phyloP scores from a whole-genome alignment of 306 rosid genomes.

The Pterocarpus macrocarpus region DNA sequence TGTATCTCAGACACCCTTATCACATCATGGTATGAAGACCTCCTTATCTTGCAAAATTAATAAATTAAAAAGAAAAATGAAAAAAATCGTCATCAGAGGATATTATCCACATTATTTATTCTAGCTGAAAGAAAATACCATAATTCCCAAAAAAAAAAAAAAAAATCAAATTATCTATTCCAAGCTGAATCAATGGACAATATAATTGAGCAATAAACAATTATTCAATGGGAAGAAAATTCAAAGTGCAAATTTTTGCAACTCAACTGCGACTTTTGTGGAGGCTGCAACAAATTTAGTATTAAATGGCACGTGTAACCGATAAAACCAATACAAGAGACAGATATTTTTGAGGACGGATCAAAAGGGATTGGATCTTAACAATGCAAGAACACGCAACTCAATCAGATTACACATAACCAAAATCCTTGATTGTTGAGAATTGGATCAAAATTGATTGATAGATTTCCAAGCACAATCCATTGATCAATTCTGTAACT shows the following conservation, averaged over 20 bases:
- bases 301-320: constrained; percentile 39
- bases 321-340: constrained; percentile 14
- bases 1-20: constrained; percentile 81
- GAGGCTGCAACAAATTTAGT: constrained; percentile 3
- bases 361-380: constrained; percentile 43
- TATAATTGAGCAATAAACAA: constrained; percentile 34
- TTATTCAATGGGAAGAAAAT: constrained; percentile 22
- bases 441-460: constrained; percentile 31
- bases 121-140: constrained; percentile 21
- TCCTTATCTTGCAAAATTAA: constrained; percentile 64
- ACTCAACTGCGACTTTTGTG: constrained; percentile 31
- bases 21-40: constrained; percentile 87
- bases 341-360: background rate
- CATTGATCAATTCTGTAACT: background rate
- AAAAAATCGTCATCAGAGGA: constrained; percentile 42
- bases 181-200: constrained; percentile 34
- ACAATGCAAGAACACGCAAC: constrained; percentile 44
- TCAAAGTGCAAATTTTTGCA: constrained; percentile 19
- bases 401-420: constrained; percentile 28
- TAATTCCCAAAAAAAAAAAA: background rate
- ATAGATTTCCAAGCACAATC: constrained; percentile 2
- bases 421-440: background rate
- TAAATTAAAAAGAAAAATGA: background rate
- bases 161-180: constrained; percentile 20
- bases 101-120: constrained; percentile 34